Base-by-base conservation (phyloP, 805 yeast species). In the Millerozyma acaciae region DNA sequence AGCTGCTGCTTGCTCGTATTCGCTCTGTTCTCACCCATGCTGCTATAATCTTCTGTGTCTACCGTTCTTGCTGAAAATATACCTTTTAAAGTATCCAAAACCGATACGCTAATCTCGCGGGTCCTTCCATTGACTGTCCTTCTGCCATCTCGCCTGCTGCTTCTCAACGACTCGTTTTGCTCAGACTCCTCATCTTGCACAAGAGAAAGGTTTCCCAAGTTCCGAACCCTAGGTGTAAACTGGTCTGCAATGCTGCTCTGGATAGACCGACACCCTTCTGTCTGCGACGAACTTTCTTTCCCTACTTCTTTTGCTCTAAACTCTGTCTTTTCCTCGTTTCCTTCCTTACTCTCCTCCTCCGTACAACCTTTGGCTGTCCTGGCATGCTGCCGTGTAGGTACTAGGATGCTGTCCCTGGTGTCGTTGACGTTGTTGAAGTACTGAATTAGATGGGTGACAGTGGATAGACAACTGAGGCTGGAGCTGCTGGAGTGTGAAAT, bases 171-270 rank as follows among this genome's bases (percentile, higher is more conserved):
- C 7, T 8, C 15, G 13, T 7, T 23, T 6, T 6, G 7, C 10
- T 7, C 26, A n/a, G 26, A 15, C 6, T 10, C 12, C 6, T 12
- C 21, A 12, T 25, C 19, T 20, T 13, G 22, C 19, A 36, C 32
- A 22, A 38, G 25, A 12, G 16, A 26, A 13, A 44, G 18, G 22
- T 37, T 35, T 8, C 48, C 48, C 19, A 20, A 23, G 18, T 38
- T 37, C 20, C 43, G 32, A 10, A 26, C 30, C 25, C 39, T 42
- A 15, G 29, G 24, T 23, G 28, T 36, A 30, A 42, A 42, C 15
- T 34, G 31, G 25, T 41, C 32, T 2, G 28, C 16, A n/a, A 31
- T 22, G 22, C 37, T 40, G 4, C 23, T 20, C 8, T 28, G 14
- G 16, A 18, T 20, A 17, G 34, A 26, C 12, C 23, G 12, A 12